Evolutionary conservation across 768 basidiomycete species (phyloP), one percentile per base, ranked within the genome.

Genomic region (Rhodotorula sphaerocarpa): DNA sequence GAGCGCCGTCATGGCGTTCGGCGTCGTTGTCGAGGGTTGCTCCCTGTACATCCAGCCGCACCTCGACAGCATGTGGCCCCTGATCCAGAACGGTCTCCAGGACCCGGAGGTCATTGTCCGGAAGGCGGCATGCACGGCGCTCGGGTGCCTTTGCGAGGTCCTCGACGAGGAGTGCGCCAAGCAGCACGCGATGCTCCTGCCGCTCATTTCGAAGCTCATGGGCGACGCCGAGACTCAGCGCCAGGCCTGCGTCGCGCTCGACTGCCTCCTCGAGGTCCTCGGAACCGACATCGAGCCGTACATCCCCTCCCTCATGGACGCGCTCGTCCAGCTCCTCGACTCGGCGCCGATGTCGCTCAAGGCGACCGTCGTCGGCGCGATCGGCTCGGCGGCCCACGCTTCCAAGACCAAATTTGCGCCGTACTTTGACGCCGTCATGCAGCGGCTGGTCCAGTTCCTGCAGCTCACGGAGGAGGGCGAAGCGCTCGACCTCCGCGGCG

Each of bases 91-190:
- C 52, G 92, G 92, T 69, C 82, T 99, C 36, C 81, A 80, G 63
- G 95, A 99, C 74, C 74, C 77, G 43, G 90, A 96, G 72, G 80
- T 86, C 20, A 81, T 82, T 16, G 95, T 99, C 55, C 82, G 92
- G 73, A 95, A 91, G 75, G 93, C 95, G 3, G 86, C 88, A n/a
- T 97, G 93, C 76, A 83, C 90, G 60, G 89, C 90, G 25, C 86
- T 99, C 69, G 89, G 89, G 72, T 97, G 92, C 77, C 76, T 97
- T 55, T 96, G 92, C 75, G 95, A 99, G 77, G 95, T 90, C 88
- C 79, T 97, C 28, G 89, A 91, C 69, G 93, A 96, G 31, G 89
- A 92, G 67, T 92, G 89, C 73, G 83, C 86, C 33, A 77, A 83
- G 52, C 86, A 85, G 73, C 95, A 99, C 77, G 73, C 69, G 16